phyloP scores from a whole-genome alignment of 805 yeast genomes.

The Wickerhamiella azymoides region DNA sequence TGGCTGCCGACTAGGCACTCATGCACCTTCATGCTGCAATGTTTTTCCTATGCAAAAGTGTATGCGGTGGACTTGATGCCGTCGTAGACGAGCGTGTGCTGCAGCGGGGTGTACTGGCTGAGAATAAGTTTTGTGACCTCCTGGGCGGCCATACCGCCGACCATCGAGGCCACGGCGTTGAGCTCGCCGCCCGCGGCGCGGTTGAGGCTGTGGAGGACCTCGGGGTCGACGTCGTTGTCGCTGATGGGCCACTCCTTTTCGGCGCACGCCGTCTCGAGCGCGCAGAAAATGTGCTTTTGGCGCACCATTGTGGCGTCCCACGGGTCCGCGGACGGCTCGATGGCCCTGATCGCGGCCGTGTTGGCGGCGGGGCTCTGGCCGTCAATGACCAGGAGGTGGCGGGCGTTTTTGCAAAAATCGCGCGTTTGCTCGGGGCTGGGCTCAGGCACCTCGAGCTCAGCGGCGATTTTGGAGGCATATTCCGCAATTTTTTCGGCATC shows the following conservation, averaged over 20 bases:
- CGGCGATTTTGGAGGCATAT: neutral
- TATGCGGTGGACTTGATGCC: slow-evolving; percentile 32
- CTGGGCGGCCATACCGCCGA: slow-evolving; percentile 81
- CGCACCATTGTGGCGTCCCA: neutral
- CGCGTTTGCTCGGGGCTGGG: slow-evolving; percentile 25
- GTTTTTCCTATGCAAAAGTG: neutral
- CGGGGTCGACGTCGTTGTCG: neutral
- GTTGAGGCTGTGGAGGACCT: slow-evolving; percentile 11
- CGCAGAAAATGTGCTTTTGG: slow-evolving; percentile 20
- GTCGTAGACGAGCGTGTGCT: slow-evolving; percentile 57
- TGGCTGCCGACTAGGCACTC: too few species aligned
- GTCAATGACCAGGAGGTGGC: slow-evolving; percentile 27
- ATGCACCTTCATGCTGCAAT: too few species aligned
- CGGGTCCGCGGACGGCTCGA: neutral
- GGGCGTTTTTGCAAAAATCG: slow-evolving; percentile 48
- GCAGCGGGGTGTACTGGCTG: slow-evolving; percentile 66
- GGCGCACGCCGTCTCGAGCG: slow-evolving; percentile 11
- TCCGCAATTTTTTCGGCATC: slow-evolving; percentile 28
- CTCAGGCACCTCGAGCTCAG: neutral
- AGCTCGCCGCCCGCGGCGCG: slow-evolving; percentile 31
- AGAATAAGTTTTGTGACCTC: slow-evolving; percentile 67
- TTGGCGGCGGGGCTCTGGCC: slow-evolving; percentile 25
- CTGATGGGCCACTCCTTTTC: neutral
- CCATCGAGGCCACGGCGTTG: slow-evolving; percentile 48
- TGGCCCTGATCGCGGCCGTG: slow-evolving; percentile 15